Percentiles rank a stretch among this genome's conserved stretches.
Conservation (phyloP, 2,329 filamentous ascomycete genomes). For the Teratosphaeria zuluensis region DNA sequence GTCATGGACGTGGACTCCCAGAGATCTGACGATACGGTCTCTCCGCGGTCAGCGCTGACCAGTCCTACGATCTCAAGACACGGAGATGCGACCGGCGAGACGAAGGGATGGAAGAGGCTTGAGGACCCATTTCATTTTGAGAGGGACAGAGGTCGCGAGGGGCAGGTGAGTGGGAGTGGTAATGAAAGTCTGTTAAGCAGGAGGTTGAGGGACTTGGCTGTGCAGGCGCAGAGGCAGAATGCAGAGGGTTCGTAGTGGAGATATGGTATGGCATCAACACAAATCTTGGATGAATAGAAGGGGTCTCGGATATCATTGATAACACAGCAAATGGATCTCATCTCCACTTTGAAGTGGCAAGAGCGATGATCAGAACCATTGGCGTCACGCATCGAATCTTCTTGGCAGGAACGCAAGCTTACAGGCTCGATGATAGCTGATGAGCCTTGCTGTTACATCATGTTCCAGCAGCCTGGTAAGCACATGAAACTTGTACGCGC, state of each 20-base stretch:
- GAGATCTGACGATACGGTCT: constrained; percentile 10
- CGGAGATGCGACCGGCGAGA: background rate
- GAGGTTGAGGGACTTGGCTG: constrained; percentile 50
- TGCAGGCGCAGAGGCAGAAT: constrained; percentile 3
- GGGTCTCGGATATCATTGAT: background rate
- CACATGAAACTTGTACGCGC: no score
- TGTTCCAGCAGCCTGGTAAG: no score
- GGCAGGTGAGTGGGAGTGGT: constrained; percentile 43
- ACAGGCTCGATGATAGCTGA: no score
- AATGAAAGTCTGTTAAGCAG: constrained; percentile 53
- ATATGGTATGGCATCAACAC: background rate
- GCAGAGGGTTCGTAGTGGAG: background rate
- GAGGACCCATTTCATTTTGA: constrained; percentile 12
- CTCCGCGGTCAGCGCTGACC: constrained; percentile 1
- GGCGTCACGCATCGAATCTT: background rate
- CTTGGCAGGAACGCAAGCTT: background rate
- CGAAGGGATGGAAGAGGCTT: constrained; percentile 1
- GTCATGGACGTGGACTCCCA: constrained; percentile 17
- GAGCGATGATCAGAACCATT: background rate
- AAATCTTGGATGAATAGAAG: background rate
- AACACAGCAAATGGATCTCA: background rate
- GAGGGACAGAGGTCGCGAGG: constrained; percentile 44
- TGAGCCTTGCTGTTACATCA: no score
- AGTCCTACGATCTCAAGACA: background rate
- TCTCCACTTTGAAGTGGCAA: no score